Evolutionary conservation across 73 alveolate species (phyloP).

Genomic region (Paramecium caudatum): DNA sequence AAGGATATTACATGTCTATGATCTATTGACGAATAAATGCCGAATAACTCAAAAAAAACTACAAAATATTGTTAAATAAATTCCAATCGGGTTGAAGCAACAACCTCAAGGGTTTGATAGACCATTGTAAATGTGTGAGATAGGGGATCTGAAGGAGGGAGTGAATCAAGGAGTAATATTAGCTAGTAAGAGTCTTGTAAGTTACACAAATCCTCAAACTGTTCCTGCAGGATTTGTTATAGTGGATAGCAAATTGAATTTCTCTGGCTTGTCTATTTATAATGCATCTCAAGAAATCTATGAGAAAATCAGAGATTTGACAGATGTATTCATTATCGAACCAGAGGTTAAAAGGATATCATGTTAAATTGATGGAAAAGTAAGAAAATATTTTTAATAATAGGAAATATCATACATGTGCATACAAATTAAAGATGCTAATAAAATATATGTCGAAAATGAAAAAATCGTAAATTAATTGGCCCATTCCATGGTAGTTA

Average conservation of each 20-base stretch:
- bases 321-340: constrained; percentile 52
- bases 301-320: constrained; percentile 34
- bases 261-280: constrained; percentile 28
- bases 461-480: constrained; percentile 26
- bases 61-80: constrained; percentile 36
- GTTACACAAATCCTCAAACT: constrained; percentile 10
- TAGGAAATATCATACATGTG: constrained; percentile 36
- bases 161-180: constrained; percentile 10
- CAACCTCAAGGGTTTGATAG: constrained; percentile 53
- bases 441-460: constrained; percentile 62
- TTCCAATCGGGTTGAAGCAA: constrained; percentile 41
- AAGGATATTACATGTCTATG: neutral
- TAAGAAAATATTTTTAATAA: neutral
- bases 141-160: constrained; percentile 36
- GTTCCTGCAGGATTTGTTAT: constrained; percentile 67
- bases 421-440: constrained; percentile 47
- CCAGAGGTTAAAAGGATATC: constrained; percentile 33
- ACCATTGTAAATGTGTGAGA: constrained; percentile 6
- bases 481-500: constrained; percentile 62
- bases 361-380: constrained; percentile 22
- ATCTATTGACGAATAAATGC: constrained; percentile 25
- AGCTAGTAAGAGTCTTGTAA: constrained; percentile 43
- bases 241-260: constrained; percentile 41
- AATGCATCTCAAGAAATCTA: constrained; percentile 39
- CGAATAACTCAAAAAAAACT: constrained; percentile 43